These are phyloP conservation scores for Suhomyces pyralidae DNA, from an alignment of 805 yeast species.

Conservation along the genomic window DNA sequence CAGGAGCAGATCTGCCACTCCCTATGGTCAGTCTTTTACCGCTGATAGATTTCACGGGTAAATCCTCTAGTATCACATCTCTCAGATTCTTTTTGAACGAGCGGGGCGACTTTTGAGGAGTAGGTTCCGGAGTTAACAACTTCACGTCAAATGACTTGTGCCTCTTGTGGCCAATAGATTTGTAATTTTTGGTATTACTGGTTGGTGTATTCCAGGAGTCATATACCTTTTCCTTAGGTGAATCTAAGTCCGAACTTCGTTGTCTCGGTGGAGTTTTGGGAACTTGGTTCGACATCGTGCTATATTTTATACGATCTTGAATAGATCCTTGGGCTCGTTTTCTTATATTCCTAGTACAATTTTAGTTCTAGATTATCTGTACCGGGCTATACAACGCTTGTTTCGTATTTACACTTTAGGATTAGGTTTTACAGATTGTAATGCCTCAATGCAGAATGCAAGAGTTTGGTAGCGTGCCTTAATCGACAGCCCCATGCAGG, in stretches of 20 bases:
- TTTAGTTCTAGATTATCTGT: neutral
- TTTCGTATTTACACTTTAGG: neutral
- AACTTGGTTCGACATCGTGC: neutral
- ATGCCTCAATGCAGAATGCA: neutral
- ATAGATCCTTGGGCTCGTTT: neutral
- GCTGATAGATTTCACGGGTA: constrained; percentile 2
- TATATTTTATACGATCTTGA: neutral
- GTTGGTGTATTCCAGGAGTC: constrained; percentile 1
- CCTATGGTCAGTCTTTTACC: constrained; percentile 11
- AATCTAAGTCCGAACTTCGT: neutral
- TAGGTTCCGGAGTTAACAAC: constrained; percentile 7
- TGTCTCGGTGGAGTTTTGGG: constrained; percentile 8
- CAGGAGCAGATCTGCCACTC: constrained; percentile 6
- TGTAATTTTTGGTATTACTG: constrained; percentile 1
- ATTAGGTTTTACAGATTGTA: neutral
- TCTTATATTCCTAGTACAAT: neutral
- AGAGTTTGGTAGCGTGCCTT: neutral
- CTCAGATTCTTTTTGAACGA: constrained; percentile 3
- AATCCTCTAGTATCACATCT: constrained; percentile 6
- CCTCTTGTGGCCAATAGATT: neutral
- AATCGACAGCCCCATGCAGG: neutral
- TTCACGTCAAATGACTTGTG: constrained; percentile 4
- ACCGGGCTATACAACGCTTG: neutral
- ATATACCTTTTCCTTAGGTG: neutral
- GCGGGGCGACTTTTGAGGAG: constrained; percentile 8